Evolutionary conservation across 2,329 filamentous ascomycete species (phyloP), one percentile per base, ranked within the genome.

Genomic region (Venturiaceae sp.): DNA sequence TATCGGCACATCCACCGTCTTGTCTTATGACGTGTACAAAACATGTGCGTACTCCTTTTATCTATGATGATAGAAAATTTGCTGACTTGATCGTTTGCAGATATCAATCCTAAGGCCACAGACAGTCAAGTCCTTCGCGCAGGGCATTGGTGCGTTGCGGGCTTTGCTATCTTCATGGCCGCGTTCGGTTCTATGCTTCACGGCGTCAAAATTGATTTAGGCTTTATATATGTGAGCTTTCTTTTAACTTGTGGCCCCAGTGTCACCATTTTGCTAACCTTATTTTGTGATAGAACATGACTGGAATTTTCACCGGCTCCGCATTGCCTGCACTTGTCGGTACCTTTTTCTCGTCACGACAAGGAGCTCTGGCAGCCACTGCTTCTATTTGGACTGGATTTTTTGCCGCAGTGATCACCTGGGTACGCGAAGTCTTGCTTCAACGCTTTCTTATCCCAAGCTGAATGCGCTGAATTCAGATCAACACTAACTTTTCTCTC

Each of bases 1-100:
- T 5, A 77, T 78, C 16, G 74, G 69, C 3, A 69, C 72, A 3
- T 71, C 70, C 1, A 69, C 70, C 3, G 60, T 75, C 2, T 63
- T 72, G 30, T 73, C 72, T 0, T 75, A 74, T 60, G 72, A 75
- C 53, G 62, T 75, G 19, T 75, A 74, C 63, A 67, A 74, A 61
- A 69, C 68, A 0, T 75, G 44, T 50, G 9, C 3, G 44, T 30
- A 50, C 14, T 32, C 19, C 3, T 5, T 3, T n/a, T 30, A 11
- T 2, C 23, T 5, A 14, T 30, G 5, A 7, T 2, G 2, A 2
- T 26, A 41, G 6, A 4, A 21, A 41, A 5, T 19, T 23, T 1
- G 30, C 26, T 30, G 4, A 50, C 14, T n/a, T n/a, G n/a, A n/a
- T n/a, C n/a, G n/a, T 21, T 13, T 19, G 13, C 69, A 16, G 74